Base-by-base conservation (phyloP, 106 monocot species). In the Acorus calamus region DNA sequence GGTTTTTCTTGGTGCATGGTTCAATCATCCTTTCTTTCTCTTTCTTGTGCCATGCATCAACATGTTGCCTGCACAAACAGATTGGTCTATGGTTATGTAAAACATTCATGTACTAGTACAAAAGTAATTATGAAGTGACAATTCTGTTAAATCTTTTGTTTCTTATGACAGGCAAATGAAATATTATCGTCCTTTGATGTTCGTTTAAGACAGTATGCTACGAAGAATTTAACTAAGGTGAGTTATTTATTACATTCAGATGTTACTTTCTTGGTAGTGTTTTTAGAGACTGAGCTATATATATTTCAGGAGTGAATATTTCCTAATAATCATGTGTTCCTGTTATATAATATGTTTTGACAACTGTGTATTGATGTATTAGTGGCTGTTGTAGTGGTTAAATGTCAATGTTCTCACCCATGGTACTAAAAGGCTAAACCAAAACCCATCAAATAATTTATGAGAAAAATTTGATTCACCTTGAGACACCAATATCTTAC, bases 151-250 rank as follows among this genome's bases (percentile, higher is more conserved):
- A 66, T 42, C 49, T 60, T 7, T 52, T 43, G 13, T 66, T 66
- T 64, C 3, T 72, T 55, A 2, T 84, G 8, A 60, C 69, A 98
- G 96, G 96, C 96, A 66, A 98, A 85, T 81, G 96, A 98, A 78
- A 98, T 98, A 69, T 72, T 98, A 53, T 98, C 96, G 53, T 85
- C 80, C 10, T 98, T 98, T 70, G 96, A 98, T 70, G 81, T 91
- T 65, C 82, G 87, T 6, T 74, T 98, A 56, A 84, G 96, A 62
- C 82, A 85, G 4, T 98, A 98, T 73, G 96, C 96, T 52, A 85
- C 66, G 58, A 91, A 72, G 2, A 90, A 98, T 55, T 73, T 91
- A 57, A 91, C 77, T 28, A 98, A 91, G 91, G 90, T 94, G 46
- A 42, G 73, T 43, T 3, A 76, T 66, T 43, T 3, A 76, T 66